A percentile compares a stretch with the other conserved stretches of the same genome.
Conservation (phyloP, 768 basidiomycete genomes). For the Kwoniella dejecticola region DNA sequence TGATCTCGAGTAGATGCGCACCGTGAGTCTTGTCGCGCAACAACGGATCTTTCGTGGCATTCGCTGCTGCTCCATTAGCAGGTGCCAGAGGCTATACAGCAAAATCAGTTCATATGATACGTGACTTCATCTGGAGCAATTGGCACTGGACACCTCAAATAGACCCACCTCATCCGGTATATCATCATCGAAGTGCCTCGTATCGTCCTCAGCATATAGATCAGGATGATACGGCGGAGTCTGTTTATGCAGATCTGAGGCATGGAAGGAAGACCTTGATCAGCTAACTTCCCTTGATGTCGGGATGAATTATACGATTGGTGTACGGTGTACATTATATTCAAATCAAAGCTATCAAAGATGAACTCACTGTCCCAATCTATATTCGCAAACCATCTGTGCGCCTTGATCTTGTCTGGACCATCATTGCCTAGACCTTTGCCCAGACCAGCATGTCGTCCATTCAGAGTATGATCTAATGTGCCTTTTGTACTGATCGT, state of each 20-base stretch:
- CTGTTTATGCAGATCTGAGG: conserved; percentile 69
- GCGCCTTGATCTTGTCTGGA: conserved; percentile 84
- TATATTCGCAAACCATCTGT: conserved; percentile 87
- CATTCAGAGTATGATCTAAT: conserved; percentile 1
- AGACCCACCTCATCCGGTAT: conserved; percentile 80
- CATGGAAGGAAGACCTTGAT: background rate
- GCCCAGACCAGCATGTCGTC: background rate
- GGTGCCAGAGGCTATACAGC: conserved; percentile 88
- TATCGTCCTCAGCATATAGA: conserved; percentile 78
- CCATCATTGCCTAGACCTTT: conserved; percentile 63
- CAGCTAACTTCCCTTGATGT: background rate
- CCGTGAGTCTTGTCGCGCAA: conserved; percentile 83
- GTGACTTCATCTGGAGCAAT: no score
- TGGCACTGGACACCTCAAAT: no score
- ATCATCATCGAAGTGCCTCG: conserved; percentile 91
- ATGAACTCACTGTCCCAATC: conserved; percentile 69
- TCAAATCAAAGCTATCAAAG: background rate
- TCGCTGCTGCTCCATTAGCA: conserved; percentile 74
- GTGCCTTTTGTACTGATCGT: conserved; percentile 26
- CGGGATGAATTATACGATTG: background rate
- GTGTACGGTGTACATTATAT: background rate
- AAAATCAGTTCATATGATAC: background rate
- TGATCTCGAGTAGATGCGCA: conserved; percentile 78
- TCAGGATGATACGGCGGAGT: conserved; percentile 88
- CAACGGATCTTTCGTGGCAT: conserved; percentile 86